Evolutionary conservation across 305 asterid species (phyloP).

Genomic region (Fraxinus albicans): DNA sequence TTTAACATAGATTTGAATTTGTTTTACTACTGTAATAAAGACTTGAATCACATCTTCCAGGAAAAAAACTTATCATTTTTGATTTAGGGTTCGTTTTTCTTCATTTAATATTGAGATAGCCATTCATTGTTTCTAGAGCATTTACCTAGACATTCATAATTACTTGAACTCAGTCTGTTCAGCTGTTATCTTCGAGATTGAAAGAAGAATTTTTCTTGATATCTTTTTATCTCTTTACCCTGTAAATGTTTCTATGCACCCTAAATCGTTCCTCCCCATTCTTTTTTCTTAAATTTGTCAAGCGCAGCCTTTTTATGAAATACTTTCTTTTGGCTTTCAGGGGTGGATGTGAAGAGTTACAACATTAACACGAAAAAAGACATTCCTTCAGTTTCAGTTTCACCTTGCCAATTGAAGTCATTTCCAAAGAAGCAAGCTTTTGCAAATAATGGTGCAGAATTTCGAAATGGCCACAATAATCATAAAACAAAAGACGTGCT

Average conservation of each 20-base stretch:
- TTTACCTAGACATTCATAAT: not conserved
- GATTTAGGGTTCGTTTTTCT: not conserved
- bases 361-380: constrained; percentile 44
- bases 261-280: not conserved
- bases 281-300: not conserved
- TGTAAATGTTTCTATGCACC: not conserved
- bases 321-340: constrained; percentile 45
- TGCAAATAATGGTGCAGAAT: constrained; percentile 45
- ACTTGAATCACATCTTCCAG: not conserved
- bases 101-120: not conserved
- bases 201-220: not conserved
- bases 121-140: not conserved
- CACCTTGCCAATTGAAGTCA: constrained; percentile 74
- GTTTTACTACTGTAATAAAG: not conserved
- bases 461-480: constrained; percentile 34
- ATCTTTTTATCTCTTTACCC: not conserved
- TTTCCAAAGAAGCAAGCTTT: constrained; percentile 40
- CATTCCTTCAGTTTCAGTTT: constrained; percentile 55
- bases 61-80: not conserved
- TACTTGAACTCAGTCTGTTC: not conserved
- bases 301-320: constrained; percentile 11
- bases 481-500: constrained; percentile 35
- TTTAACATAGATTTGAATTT: not conserved
- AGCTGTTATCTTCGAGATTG: not conserved
- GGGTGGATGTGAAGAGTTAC: constrained; percentile 66